Evolutionary conservation across 257 asterid species (phyloP).

Genomic region (Jacaranda mimosifolia): DNA sequence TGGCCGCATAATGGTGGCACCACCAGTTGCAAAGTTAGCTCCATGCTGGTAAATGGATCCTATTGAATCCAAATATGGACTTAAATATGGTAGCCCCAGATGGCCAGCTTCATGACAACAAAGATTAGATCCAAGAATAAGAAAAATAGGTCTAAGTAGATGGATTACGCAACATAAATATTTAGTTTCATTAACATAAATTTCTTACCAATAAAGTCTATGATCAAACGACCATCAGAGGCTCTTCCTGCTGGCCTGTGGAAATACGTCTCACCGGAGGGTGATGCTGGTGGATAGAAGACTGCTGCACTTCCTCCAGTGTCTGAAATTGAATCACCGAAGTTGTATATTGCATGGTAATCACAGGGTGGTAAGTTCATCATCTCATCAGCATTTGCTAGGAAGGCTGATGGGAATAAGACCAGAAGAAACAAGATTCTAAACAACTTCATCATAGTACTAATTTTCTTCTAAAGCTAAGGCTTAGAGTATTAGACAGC

Average conservation of each 20-base stretch:
- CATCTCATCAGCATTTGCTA: slow-evolving; percentile 19
- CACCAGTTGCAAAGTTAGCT: slow-evolving; percentile 86
- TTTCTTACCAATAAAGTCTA: slow-evolving; percentile 63
- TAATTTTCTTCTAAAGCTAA: neutral
- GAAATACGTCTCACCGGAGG: slow-evolving; percentile 64
- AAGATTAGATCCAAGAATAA: neutral
- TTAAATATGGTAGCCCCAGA: slow-evolving; percentile 60
- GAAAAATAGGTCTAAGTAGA: neutral
- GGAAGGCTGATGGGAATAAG: slow-evolving; percentile 11
- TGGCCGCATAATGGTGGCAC: slow-evolving; percentile 65
- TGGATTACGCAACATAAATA: no score
- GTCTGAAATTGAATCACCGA: slow-evolving; percentile 80
- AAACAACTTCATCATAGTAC: slow-evolving; percentile 27
- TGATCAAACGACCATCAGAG: slow-evolving; percentile 73
- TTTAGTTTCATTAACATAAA: neutral
- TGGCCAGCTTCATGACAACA: slow-evolving; percentile 51
- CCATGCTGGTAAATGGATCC: slow-evolving; percentile 64
- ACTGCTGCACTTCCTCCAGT: slow-evolving; percentile 70
- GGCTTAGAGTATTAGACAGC: neutral
- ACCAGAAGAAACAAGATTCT: neutral
- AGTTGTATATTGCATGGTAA: slow-evolving; percentile 64
- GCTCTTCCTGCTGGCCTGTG: slow-evolving; percentile 60
- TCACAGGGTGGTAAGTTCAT: slow-evolving; percentile 40
- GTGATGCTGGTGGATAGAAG: slow-evolving; percentile 52
- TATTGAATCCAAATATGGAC: slow-evolving; percentile 72